phyloP scores from a whole-genome alignment of 768 basidiomycete species.

The Lentinula guzmanii region DNA sequence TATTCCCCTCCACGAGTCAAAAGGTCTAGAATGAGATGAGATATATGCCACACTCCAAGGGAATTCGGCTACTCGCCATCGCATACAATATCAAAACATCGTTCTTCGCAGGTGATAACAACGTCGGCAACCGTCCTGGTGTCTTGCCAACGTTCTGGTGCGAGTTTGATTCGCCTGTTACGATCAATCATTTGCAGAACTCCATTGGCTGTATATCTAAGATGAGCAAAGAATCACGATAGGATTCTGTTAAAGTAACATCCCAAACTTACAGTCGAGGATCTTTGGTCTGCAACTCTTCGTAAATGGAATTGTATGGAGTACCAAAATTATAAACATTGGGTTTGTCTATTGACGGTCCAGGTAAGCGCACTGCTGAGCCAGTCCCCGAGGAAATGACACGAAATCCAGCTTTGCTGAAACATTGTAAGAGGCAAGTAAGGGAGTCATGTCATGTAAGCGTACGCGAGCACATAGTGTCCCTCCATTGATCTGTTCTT shows the following conservation, averaged over 20 bases:
- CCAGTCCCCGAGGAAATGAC: slow-evolving; percentile 96
- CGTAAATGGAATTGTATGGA: slow-evolving; percentile 92
- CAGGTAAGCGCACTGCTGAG: slow-evolving; percentile 93
- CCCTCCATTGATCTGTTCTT: slow-evolving; percentile 99
- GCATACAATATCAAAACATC: slow-evolving; percentile 97
- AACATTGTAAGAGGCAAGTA: neutral
- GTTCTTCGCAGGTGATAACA: slow-evolving; percentile 98
- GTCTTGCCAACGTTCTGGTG: slow-evolving; percentile 98
- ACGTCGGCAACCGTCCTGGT: slow-evolving; percentile 85
- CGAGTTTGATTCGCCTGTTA: slow-evolving; percentile 84
- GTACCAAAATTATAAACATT: slow-evolving; percentile 97
- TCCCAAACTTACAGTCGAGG: slow-evolving; percentile 59
- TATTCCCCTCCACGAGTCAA: slow-evolving; percentile 84
- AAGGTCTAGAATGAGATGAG: slow-evolving; percentile 50
- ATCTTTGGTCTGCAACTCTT: slow-evolving; percentile 83
- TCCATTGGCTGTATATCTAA: slow-evolving; percentile 89
- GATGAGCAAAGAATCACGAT: slow-evolving; percentile 8
- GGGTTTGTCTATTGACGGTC: slow-evolving; percentile 94
- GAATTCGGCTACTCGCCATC: slow-evolving; percentile 60
- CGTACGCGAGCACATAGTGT: slow-evolving; percentile 84
- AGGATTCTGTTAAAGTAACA: neutral
- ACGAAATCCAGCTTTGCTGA: slow-evolving; percentile 82
- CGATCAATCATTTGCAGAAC: slow-evolving; percentile 94
- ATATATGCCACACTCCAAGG: neutral
- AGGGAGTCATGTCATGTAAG: neutral